Percentiles rank a stretch among this genome's conserved stretches.
Evolutionary conservation across 257 asterid species (phyloP).

Genomic region (Paraleonurus japonicus): DNA sequence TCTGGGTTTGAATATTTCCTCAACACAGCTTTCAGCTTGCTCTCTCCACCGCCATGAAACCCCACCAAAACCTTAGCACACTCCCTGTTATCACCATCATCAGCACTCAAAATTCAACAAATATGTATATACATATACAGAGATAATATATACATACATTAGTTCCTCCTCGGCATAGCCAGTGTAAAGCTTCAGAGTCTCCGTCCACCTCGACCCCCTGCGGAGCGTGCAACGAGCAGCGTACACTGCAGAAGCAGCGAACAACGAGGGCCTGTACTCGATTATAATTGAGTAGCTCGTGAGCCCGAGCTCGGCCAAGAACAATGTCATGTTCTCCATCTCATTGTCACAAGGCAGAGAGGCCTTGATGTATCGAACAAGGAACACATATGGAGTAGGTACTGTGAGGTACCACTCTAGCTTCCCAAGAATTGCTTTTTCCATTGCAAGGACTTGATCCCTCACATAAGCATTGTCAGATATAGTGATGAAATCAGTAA

Average conservation of each 20-base stretch:
- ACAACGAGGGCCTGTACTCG: slow-evolving; percentile 49
- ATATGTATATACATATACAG: too few species aligned
- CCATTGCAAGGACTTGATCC: slow-evolving; percentile 55
- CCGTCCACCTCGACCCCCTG: slow-evolving; percentile 61
- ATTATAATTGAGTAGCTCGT: slow-evolving; percentile 48
- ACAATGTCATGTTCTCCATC: slow-evolving; percentile 72
- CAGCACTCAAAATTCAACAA: too few species aligned
- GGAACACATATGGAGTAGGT: slow-evolving; percentile 61
- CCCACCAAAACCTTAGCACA: slow-evolving; percentile 61
- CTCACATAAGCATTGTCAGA: slow-evolving; percentile 59
- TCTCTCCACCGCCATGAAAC: not conserved
- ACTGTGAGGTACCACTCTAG: slow-evolving; percentile 62
- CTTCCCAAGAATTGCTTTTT: slow-evolving; percentile 57
- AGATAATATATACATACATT: too few species aligned
- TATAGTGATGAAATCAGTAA: slow-evolving; percentile 47
- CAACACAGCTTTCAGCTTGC: slow-evolving; percentile 38
- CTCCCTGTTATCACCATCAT: too few species aligned
- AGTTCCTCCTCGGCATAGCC: slow-evolving; percentile 62
- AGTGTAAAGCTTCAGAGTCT: slow-evolving; percentile 67
- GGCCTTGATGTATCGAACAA: slow-evolving; percentile 53
- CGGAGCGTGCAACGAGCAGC: slow-evolving; percentile 71
- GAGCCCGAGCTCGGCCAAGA: slow-evolving; percentile 75
- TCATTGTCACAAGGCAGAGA: slow-evolving; percentile 45
- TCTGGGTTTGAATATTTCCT: slow-evolving; percentile 61
- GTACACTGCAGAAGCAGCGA: slow-evolving; percentile 82